A percentile compares a stretch with the other conserved stretches of the same genome.
Evolutionary conservation across 208 protist species (phyloP).

Genomic region (Leishmania tarentolae): DNA sequence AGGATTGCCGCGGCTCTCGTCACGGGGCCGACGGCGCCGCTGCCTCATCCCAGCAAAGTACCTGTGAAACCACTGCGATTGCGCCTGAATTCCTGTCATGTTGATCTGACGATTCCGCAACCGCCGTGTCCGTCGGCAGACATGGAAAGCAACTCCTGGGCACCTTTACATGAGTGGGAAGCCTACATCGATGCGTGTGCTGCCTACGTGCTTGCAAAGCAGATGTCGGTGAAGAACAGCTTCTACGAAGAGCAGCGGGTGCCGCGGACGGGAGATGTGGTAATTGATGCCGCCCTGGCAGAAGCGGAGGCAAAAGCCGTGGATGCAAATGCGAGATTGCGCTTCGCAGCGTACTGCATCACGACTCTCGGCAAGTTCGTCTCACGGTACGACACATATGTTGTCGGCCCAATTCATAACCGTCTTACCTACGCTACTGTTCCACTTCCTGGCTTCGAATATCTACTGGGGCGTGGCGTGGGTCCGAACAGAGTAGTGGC

Average conservation of each 20-base stretch:
- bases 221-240: constrained; percentile 44
- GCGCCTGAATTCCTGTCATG: not conserved
- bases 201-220: constrained; percentile 54
- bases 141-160: not conserved
- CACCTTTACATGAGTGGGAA: constrained; percentile 39
- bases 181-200: constrained; percentile 68
- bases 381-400: constrained; percentile 41
- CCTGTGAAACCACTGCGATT: constrained; percentile 23
- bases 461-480: constrained; percentile 65
- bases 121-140: constrained; percentile 3
- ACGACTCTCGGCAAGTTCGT: constrained; percentile 20
- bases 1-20: constrained; percentile 41
- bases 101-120: constrained; percentile 6
- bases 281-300: constrained; percentile 64
- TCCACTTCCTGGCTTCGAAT: constrained; percentile 64
- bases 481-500: constrained; percentile 56
- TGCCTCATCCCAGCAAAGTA: not conserved
- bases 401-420: constrained; percentile 49
- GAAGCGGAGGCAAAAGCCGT: constrained; percentile 50
- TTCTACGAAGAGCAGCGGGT: constrained; percentile 65
- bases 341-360: constrained; percentile 57
- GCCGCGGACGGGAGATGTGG: constrained; percentile 62
- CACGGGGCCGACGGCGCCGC: not conserved
- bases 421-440: constrained; percentile 64
- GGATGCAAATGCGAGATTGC: not conserved